phyloP scores from a whole-genome alignment of 768 basidiomycete genomes.

The Tulasnella sp. region DNA sequence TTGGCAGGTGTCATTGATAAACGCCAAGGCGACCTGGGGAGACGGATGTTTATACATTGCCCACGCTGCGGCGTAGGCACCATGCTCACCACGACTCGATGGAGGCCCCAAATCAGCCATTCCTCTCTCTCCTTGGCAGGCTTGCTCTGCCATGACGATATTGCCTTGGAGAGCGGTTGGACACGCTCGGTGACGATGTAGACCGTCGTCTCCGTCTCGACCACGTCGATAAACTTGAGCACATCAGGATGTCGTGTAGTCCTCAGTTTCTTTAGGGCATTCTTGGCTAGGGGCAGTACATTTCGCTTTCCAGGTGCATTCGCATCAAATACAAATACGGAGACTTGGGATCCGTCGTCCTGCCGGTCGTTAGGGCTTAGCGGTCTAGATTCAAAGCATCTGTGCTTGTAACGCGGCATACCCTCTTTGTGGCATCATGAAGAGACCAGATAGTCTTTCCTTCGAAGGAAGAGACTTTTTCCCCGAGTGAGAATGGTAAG shows the following conservation, averaged over 20 bases:
- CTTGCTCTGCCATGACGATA: slow-evolving; percentile 62
- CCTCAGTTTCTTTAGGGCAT: slow-evolving; percentile 83
- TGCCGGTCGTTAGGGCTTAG: slow-evolving; percentile 39
- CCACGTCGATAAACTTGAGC: slow-evolving; percentile 89
- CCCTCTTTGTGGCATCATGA: slow-evolving; percentile 85
- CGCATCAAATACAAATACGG: slow-evolving; percentile 89
- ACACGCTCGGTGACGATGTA: slow-evolving; percentile 96
- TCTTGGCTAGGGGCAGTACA: slow-evolving; percentile 73
- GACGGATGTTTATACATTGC: neutral
- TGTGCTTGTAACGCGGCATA: slow-evolving; percentile 39
- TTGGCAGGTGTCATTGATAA: slow-evolving; percentile 77
- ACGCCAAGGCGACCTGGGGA: slow-evolving; percentile 75
- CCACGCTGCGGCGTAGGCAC: neutral
- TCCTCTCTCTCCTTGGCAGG: slow-evolving; percentile 68
- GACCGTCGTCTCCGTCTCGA: slow-evolving; percentile 81
- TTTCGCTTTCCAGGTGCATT: slow-evolving; percentile 49
- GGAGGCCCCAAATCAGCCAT: slow-evolving; percentile 91
- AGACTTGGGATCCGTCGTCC: slow-evolving; percentile 85
- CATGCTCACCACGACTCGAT: slow-evolving; percentile 73
- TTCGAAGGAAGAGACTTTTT: slow-evolving; percentile 64
- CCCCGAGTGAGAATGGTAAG: slow-evolving; percentile 80
- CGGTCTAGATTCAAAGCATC: neutral
- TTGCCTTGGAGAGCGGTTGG: slow-evolving; percentile 59
- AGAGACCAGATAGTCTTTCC: slow-evolving; percentile 73
- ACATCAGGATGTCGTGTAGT: slow-evolving; percentile 94